Evolutionary conservation across 495 filamentous ascomycete species (phyloP).

Genomic region (Halenospora varia): DNA sequence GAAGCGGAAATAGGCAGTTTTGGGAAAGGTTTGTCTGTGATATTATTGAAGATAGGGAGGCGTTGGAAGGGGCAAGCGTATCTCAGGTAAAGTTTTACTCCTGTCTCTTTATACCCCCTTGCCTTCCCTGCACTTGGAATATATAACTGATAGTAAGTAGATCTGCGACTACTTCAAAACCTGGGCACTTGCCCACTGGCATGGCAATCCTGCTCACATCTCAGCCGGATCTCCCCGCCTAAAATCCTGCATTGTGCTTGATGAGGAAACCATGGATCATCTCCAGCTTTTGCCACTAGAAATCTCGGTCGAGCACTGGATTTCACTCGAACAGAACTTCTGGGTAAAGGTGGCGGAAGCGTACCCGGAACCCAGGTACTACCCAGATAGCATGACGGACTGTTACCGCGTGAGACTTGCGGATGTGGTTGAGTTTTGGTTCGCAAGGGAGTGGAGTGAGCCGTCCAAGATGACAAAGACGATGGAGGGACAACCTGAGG

Average conservation of each 20-base stretch:
- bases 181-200: neutral
- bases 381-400: neutral
- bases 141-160: neutral
- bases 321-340: neutral
- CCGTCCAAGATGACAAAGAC: neutral
- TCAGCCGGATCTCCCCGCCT: neutral
- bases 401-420: neutral
- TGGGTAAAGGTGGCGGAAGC: neutral
- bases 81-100: neutral
- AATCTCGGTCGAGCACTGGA: neutral
- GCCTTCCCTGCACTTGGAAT: neutral
- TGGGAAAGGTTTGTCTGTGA: neutral
- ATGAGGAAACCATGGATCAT: neutral
- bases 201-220: neutral
- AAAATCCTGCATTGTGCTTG: neutral
- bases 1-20: neutral
- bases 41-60: neutral
- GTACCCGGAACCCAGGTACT: neutral
- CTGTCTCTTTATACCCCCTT: neutral
- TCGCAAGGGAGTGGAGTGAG: neutral
- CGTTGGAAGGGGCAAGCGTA: neutral
- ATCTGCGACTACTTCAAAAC: neutral
- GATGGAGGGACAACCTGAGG: neutral
- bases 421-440: neutral
- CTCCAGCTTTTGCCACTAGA: neutral